These are phyloP conservation scores for Lojkania enalia DNA, from an alignment of 2,329 filamentous ascomycete genomes.

Conservation along the genomic window DNA sequence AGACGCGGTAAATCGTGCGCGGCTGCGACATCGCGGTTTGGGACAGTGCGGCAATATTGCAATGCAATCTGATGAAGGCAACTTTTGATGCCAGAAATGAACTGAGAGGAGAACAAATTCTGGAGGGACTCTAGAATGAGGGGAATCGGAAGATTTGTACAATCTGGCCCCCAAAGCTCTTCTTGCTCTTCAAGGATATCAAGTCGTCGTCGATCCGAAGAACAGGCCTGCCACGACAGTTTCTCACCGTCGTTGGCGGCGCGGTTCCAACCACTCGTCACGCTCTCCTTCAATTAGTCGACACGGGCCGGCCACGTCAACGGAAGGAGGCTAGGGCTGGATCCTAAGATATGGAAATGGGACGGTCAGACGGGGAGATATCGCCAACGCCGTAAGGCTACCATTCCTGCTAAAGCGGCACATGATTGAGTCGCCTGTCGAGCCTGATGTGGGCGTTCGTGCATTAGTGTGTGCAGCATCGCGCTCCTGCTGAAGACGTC, in stretches of 20 bases:
- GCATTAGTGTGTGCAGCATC: slow-evolving; percentile 25
- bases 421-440: slow-evolving; percentile 16
- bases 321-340: slow-evolving; percentile 11
- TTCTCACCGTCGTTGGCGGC: too few relatives aligned
- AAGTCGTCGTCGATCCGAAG: not conserved
- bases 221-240: slow-evolving; percentile 8
- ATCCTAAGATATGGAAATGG: slow-evolving; percentile 15
- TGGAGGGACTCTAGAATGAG: not conserved
- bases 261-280: slow-evolving; percentile 17
- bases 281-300: slow-evolving; percentile 20
- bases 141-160: not conserved
- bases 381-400: slow-evolving; percentile 23
- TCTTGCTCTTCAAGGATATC: not conserved
- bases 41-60: not conserved
- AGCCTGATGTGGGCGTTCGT: slow-evolving; percentile 16
- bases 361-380: slow-evolving; percentile 22
- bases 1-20: slow-evolving; percentile 16
- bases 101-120: not conserved
- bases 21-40: slow-evolving; percentile 8
- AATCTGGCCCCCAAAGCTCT: not conserved
- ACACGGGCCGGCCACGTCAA: slow-evolving; percentile 34
- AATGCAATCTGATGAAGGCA: not conserved
- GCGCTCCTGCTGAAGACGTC: slow-evolving; percentile 17
- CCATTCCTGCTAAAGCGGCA: slow-evolving; percentile 14
- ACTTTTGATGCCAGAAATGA: not conserved